Evolutionary conservation across 164 flowering plant species (phyloP).

Genomic region (Liriodendron chinense): DNA sequence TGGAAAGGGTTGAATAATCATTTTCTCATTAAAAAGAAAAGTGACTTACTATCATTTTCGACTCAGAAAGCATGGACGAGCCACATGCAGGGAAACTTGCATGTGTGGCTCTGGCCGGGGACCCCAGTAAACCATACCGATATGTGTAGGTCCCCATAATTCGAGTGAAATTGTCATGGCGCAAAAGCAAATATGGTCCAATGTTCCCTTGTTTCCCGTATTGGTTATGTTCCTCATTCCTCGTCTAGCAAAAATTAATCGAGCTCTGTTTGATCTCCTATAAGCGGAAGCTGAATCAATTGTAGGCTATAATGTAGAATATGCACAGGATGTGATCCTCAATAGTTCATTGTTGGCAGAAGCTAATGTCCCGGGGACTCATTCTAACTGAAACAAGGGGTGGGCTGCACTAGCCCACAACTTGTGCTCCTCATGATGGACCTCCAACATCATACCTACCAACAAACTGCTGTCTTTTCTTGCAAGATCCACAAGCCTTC

Average conservation of each 20-base stretch:
- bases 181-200: background rate
- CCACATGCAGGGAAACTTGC: background rate
- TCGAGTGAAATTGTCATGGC: conserved; percentile 4
- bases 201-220: background rate
- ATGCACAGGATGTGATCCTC: background rate
- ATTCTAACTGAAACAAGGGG: background rate
- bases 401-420: background rate
- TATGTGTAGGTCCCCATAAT: conserved; percentile 4
- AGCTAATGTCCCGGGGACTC: background rate
- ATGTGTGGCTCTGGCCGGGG: conserved; percentile 2
- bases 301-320: background rate
- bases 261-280: conserved; percentile 27
- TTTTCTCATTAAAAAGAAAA: too few species aligned
- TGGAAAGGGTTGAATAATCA: too few species aligned
- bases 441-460: too few species aligned
- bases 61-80: background rate
- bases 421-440: too few species aligned
- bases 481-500: too few species aligned
- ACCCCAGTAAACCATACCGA: background rate
- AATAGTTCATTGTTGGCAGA: background rate
- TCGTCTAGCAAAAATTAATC: conserved; percentile 26
- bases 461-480: too few species aligned
- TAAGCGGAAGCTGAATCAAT: conserved; percentile 24
- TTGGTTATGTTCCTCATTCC: conserved; percentile 16
- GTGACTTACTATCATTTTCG: background rate